These are phyloP conservation scores for Cardamine occulta DNA, from an alignment of 345 rosid species.

Conservation along the genomic window DNA sequence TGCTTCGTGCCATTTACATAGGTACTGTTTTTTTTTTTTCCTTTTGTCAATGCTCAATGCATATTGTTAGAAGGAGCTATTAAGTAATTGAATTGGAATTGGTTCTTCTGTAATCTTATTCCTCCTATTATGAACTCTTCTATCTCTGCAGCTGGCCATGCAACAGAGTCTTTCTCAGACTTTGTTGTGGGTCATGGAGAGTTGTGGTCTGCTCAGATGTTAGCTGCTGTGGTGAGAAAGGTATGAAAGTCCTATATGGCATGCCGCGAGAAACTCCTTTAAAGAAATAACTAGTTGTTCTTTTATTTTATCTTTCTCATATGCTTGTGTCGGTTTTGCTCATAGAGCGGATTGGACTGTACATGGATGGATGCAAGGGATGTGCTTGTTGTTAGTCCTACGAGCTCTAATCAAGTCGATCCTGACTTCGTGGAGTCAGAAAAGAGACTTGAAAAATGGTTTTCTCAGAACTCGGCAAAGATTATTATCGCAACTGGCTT, in stretches of 20 bases:
- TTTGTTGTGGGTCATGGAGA: conserved; percentile 98
- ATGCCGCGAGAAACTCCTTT: neutral
- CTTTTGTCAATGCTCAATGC: neutral
- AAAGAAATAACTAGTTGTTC: neutral
- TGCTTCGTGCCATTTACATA: conserved; percentile 96
- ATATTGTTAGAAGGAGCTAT: neutral
- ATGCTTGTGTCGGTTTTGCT: conserved; percentile 30
- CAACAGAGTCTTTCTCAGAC: conserved; percentile 93
- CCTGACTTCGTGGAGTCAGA: conserved; percentile 83
- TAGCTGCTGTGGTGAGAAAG: conserved; percentile 81
- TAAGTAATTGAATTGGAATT: neutral
- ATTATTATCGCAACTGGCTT: conserved; percentile 89
- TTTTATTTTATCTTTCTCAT: neutral
- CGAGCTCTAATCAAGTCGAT: conserved; percentile 85
- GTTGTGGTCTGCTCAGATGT: conserved; percentile 95
- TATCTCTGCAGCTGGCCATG: conserved; percentile 87
- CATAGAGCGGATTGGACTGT: conserved; percentile 75
- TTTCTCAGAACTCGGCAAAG: conserved; percentile 60
- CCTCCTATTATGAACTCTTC: conserved; percentile 25
- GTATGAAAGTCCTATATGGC: conserved; percentile 39
- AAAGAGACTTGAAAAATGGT: conserved; percentile 83
- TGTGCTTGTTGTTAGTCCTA: conserved; percentile 83
- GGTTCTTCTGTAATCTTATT: conserved; percentile 9
- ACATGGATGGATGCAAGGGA: conserved; percentile 98
- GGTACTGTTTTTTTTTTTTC: conserved; percentile 44